Base-by-base conservation (phyloP, 768 basidiomycete genomes). In the Leccinum longicurvipes region DNA sequence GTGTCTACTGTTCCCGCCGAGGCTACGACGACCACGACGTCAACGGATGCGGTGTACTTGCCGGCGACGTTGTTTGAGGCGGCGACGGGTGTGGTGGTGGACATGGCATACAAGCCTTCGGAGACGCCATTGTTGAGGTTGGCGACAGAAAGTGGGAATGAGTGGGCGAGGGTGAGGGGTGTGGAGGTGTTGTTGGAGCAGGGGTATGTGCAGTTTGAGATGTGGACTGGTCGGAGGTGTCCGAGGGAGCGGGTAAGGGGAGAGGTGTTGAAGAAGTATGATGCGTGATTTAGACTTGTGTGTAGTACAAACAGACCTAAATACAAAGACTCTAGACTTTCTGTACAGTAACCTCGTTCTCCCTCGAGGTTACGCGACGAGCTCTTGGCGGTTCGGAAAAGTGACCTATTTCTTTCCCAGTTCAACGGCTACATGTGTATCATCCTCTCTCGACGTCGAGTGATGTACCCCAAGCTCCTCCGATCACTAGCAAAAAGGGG, bases 41-140 rank as follows among this genome's bases (percentile, higher is more conserved):
- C 17, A 1, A 10, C 48, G 45, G 14, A 21, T 19, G 72, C 75
- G 11, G 71, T 91, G 17, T 70, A 75, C 34, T 76, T 95, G 12
- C 79, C 89, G 3, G 54, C 61, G 8, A 72, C 76, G 12, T 66
- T 97, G 21, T 87, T 93, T 60, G 69, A 73, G 0, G 75, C 75
- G 1, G 76, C 78, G n/a, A 87, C 87, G 1, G 85, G 85, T 3
- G 81, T 89, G 3, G 87, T 94, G 11, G 79, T 98, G 11, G 97
- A 99, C 63, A 90, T 97, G 88, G 93, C 95, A 19, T 98, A 98
- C 70, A 87, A 87, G 62, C 97, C 95, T 0, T 82, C 86, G 3
- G 80, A 84, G 62, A 98, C 96, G 14, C 87, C 94, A 0, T 70
- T 99, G 53, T 73, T 98, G 24, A 67, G 70, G 51, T 72, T 96